A percentile compares a stretch with the other conserved stretches of the same genome.
Conservation (phyloP, 257 asterid species). For the Orobanche coerulescens region DNA sequence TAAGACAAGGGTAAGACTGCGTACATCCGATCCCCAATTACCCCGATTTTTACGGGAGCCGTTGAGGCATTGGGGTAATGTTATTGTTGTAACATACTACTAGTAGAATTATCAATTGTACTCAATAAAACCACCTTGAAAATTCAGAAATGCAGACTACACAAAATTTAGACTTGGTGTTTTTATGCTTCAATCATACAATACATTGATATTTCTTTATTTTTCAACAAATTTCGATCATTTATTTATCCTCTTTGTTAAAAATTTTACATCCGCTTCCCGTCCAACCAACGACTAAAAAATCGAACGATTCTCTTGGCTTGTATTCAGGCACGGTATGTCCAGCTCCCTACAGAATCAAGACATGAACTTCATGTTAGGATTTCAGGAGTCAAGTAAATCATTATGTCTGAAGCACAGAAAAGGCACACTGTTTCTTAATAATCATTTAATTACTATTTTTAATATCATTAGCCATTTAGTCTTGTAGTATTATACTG, state of each 20-base stretch:
- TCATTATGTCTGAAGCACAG: too few relatives aligned
- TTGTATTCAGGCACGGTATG: conserved; percentile 63
- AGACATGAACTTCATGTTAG: not conserved
- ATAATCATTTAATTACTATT: too few relatives aligned
- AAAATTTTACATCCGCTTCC: conserved; percentile 20
- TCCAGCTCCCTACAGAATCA: conserved; percentile 41
- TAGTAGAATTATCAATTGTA: too few relatives aligned
- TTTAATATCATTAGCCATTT: not conserved
- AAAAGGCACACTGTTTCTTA: too few relatives aligned
- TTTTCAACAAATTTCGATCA: not conserved
- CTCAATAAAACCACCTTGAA: too few relatives aligned
- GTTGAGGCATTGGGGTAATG: too few relatives aligned
- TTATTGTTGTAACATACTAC: too few relatives aligned
- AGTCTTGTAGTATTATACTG: not conserved
- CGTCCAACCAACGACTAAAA: conserved; percentile 45
- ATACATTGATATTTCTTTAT: not conserved
- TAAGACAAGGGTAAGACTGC: too few relatives aligned
- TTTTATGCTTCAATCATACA: not conserved
- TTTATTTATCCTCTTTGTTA: not conserved
- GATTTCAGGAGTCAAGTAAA: not conserved
- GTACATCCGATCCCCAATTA: too few relatives aligned
- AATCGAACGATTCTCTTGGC: conserved; percentile 44
- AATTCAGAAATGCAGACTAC: not conserved
- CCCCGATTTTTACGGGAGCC: too few relatives aligned
- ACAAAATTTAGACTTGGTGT: too few relatives aligned